These are phyloP conservation scores for Talaromyces borbonicus DNA, from an alignment of 495 filamentous ascomycete genomes.

Conservation along the genomic window DNA sequence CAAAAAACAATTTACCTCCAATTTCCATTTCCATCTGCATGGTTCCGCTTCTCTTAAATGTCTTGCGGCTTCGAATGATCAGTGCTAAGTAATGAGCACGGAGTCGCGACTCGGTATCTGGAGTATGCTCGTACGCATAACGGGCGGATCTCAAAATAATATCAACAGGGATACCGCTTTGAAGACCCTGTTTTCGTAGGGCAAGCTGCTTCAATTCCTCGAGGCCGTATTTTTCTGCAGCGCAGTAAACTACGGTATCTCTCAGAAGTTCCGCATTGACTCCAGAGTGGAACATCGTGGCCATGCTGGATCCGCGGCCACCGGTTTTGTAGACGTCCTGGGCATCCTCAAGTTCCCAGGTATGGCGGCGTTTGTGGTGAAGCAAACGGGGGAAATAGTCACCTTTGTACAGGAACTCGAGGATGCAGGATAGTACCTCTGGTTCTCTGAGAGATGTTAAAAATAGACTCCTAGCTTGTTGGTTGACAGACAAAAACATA, in stretches of 20 bases:
- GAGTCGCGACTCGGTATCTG: constrained; percentile 77
- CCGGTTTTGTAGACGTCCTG: constrained; percentile 36
- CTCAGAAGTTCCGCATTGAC: constrained; percentile 64
- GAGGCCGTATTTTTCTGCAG: constrained; percentile 75
- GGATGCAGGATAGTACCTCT: constrained; percentile 54
- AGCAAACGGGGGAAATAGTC: constrained; percentile 54
- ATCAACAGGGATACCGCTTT: constrained; percentile 72
- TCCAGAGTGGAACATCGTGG: constrained; percentile 62
- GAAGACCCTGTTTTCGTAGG: constrained; percentile 86
- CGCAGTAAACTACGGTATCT: constrained; percentile 88
- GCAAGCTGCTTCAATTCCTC: constrained; percentile 80
- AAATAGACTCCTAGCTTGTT: neutral
- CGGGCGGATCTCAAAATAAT: constrained; percentile 83
- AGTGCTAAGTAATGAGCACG: constrained; percentile 91
- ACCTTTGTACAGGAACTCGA: constrained; percentile 64
- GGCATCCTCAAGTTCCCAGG: constrained; percentile 62
- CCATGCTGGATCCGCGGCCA: constrained; percentile 56
- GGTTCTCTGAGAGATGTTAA: constrained; percentile 36
- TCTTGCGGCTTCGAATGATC: constrained; percentile 87
- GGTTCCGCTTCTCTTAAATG: constrained; percentile 90
- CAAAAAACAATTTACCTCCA: constrained; percentile 87
- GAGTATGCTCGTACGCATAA: constrained; percentile 90
- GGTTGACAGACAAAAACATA: constrained; percentile 12
- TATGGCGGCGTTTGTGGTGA: constrained; percentile 35
- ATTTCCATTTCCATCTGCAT: constrained; percentile 98